Percentiles rank a stretch among this genome's conserved stretches.
Evolutionary conservation across 129 eudicot species (phyloP).

Genomic region (Flaveria ramosissima): DNA sequence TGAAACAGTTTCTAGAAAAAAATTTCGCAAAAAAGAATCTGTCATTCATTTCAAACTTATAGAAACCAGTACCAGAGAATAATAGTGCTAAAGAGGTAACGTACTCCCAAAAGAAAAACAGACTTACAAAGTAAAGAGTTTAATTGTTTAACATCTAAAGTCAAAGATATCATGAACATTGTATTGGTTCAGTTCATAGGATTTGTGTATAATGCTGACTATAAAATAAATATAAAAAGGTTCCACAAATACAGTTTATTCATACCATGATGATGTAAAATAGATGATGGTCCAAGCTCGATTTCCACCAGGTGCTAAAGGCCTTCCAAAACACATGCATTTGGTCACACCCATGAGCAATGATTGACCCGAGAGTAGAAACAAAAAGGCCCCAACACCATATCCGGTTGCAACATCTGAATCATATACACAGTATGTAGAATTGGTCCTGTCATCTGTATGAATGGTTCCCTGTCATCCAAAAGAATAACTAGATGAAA

Average conservation of each 20-base stretch:
- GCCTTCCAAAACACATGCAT: slow-evolving; percentile 97
- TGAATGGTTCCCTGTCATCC: slow-evolving; percentile 59
- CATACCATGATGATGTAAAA: slow-evolving; percentile 76
- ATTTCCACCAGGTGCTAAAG: slow-evolving; percentile 78
- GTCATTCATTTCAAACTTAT: background rate
- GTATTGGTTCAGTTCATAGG: slow-evolving; percentile 1
- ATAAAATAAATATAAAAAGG: background rate
- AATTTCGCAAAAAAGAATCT: background rate
- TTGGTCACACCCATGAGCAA: slow-evolving; percentile 90
- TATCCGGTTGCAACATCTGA: slow-evolving; percentile 98
- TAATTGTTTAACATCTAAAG: background rate
- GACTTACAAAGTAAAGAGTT: background rate
- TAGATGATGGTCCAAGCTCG: slow-evolving; percentile 97
- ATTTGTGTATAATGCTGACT: background rate
- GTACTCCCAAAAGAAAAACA: background rate
- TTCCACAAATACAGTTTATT: background rate
- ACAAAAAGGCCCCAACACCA: slow-evolving; percentile 84
- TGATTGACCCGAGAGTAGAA: slow-evolving; percentile 87
- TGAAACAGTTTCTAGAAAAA: background rate
- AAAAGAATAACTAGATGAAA: slow-evolving; percentile 14
- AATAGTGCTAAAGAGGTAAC: background rate
- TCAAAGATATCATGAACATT: background rate
- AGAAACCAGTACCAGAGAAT: background rate
- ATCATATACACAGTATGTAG: slow-evolving; percentile 76
- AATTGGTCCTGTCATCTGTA: slow-evolving; percentile 54